Evolutionary conservation across 331 rosid species (phyloP).

Genomic region (Malus hybrid): DNA sequence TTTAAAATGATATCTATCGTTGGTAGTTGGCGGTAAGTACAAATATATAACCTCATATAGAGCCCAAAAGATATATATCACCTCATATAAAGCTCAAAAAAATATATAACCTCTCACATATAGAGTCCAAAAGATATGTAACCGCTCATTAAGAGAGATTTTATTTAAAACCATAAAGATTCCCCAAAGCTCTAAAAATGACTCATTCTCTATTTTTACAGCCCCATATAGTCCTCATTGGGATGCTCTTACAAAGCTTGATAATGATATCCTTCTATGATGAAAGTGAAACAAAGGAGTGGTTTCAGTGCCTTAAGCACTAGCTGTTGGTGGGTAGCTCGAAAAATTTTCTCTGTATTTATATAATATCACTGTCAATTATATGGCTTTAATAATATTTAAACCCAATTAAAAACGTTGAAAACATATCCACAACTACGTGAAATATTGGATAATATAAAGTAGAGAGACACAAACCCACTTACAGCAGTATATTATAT

Average conservation of each 20-base stretch:
- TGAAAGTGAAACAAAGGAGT: slow-evolving; percentile 3
- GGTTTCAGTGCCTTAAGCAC: slow-evolving; percentile 23
- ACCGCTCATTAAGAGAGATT: too few species aligned
- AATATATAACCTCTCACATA: too few species aligned
- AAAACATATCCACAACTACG: background rate
- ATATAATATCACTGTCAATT: background rate
- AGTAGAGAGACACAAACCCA: slow-evolving; percentile 3
- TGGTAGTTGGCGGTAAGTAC: too few species aligned
- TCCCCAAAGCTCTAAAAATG: too few species aligned
- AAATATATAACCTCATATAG: too few species aligned
- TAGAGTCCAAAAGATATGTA: too few species aligned
- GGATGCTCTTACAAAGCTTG: background rate
- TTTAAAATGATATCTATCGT: too few species aligned
- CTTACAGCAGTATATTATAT: background rate
- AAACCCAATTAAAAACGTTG: background rate
- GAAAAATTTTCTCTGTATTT: background rate
- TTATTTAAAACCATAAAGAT: too few species aligned
- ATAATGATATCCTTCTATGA: slow-evolving; percentile 6
- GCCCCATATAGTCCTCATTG: too few species aligned
- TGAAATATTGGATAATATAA: slow-evolving; percentile 1
- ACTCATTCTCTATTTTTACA: too few species aligned
- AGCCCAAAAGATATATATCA: too few species aligned
- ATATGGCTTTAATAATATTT: background rate
- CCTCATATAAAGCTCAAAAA: too few species aligned
- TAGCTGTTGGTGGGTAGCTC: slow-evolving; percentile 18